phyloP scores from a whole-genome alignment of 2,329 filamentous ascomycete genomes.

The Colletotrichum tanaceti region DNA sequence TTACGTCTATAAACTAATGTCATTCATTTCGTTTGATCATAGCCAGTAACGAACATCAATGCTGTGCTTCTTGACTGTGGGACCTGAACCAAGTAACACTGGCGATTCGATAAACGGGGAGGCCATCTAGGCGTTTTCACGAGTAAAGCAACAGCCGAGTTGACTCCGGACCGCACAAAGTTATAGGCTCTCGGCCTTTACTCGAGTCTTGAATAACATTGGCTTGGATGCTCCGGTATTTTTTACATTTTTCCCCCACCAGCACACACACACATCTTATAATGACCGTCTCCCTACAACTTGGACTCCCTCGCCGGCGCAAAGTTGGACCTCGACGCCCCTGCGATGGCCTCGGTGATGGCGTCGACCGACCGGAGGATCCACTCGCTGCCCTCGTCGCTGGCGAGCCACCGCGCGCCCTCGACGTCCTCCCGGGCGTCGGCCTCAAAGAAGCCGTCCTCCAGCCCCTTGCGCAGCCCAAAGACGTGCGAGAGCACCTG shows the following conservation, averaged over 20 bases:
- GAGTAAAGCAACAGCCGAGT: not conserved
- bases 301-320: conserved; percentile 35
- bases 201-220: no score
- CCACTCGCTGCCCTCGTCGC: conserved; percentile 61
- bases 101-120: not conserved
- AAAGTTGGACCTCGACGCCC: conserved; percentile 40
- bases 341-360: conserved; percentile 59
- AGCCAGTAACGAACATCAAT: not conserved
- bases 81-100: not conserved
- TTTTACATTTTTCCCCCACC: conserved; percentile 8
- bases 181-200: no score
- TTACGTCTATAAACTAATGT: fast-evolving
- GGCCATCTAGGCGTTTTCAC: not conserved
- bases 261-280: not conserved
- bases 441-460: conserved; percentile 68
- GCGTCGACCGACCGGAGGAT: conserved; percentile 57
- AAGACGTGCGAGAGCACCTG: conserved; percentile 87
- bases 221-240: not conserved
- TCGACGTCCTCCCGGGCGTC: conserved; percentile 47
- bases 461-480: conserved; percentile 79
- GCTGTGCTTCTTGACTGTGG: not conserved
- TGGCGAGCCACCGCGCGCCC: conserved; percentile 56
- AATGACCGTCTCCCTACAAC: conserved; percentile 17
- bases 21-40: no score
- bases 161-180: no score